These are phyloP conservation scores for Aspergillus sp. DNA, from an alignment of 2,329 filamentous ascomycete species.

Conservation along the genomic window DNA sequence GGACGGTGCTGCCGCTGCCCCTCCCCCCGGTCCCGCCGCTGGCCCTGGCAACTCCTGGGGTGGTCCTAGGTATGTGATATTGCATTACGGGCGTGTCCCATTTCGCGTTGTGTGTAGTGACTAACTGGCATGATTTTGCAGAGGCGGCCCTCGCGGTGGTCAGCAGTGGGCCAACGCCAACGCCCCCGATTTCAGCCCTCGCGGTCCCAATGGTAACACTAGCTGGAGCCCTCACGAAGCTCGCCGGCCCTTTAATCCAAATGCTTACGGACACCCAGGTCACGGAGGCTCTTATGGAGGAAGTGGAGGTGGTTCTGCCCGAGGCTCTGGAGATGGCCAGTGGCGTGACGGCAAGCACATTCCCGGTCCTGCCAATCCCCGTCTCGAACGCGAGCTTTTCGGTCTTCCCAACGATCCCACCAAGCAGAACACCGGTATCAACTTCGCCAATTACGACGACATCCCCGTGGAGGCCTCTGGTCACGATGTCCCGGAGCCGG, in stretches of 20 bases:
- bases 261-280: slow-evolving; percentile 63
- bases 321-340: slow-evolving; percentile 90
- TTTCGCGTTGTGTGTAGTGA: not conserved
- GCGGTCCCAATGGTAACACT: slow-evolving; percentile 43
- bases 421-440: slow-evolving; percentile 98
- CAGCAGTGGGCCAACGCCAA: slow-evolving; percentile 60
- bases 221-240: slow-evolving; percentile 39
- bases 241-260: slow-evolving; percentile 57
- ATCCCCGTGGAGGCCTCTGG: slow-evolving; percentile 98
- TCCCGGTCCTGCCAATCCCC: slow-evolving; percentile 81
- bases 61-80: slow-evolving; percentile 37
- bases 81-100: not conserved
- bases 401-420: slow-evolving; percentile 85
- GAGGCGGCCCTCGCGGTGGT: slow-evolving; percentile 36
- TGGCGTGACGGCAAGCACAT: slow-evolving; percentile 98
- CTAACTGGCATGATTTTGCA: slow-evolving; percentile 17
- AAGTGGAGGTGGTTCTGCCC: slow-evolving; percentile 56
- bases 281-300: slow-evolving; percentile 34
- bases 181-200: slow-evolving; percentile 59
- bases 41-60: slow-evolving; percentile 33
- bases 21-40: slow-evolving; percentile 26
- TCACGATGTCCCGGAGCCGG: slow-evolving; percentile 87
- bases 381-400: slow-evolving; percentile 93
- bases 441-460: slow-evolving; percentile 99
- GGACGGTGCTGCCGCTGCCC: slow-evolving; percentile 36